These are phyloP conservation scores for Dissoconium aciculare DNA, from an alignment of 2,329 filamentous ascomycete genomes.

Conservation along the genomic window DNA sequence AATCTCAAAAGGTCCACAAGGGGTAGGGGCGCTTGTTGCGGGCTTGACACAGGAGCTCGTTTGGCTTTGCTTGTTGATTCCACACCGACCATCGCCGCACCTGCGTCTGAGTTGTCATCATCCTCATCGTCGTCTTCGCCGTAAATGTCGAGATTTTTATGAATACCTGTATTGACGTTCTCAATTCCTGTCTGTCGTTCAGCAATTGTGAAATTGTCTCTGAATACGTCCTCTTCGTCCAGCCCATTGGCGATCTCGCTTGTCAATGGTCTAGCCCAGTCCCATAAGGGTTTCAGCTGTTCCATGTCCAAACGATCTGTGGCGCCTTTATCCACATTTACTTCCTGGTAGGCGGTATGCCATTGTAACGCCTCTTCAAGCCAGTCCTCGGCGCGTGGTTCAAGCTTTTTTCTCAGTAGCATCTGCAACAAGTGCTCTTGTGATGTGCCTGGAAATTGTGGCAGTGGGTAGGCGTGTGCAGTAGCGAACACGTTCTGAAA, in stretches of 20 bases:
- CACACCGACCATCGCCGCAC: constrained; percentile 5
- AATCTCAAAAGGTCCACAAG: constrained; percentile 19
- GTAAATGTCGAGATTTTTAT: constrained; percentile 34
- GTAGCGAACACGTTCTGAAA: constrained; percentile 53
- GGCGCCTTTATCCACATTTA: constrained; percentile 37
- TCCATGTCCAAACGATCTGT: constrained; percentile 25
- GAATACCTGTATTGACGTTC: constrained; percentile 58
- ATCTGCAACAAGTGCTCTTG: constrained; percentile 47
- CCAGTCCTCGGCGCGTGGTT: constrained; percentile 60
- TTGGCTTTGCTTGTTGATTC: constrained; percentile 13
- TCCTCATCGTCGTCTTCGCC: constrained; percentile 26
- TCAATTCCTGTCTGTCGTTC: constrained; percentile 53
- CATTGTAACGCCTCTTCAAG: constrained; percentile 36
- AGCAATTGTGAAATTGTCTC: constrained; percentile 56
- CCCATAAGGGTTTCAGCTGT: constrained; percentile 47
- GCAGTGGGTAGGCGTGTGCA: constrained; percentile 60
- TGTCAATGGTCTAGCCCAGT: constrained; percentile 37
- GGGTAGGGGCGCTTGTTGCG: constrained; percentile 13
- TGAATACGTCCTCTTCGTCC: constrained; percentile 29
- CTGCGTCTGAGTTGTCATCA: constrained; percentile 12
- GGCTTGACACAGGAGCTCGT: constrained; percentile 2
- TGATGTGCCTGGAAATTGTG: constrained; percentile 53
- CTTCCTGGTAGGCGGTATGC: constrained; percentile 5
- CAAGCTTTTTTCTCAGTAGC: constrained; percentile 69
- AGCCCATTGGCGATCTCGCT: constrained; percentile 24